These are phyloP conservation scores for Apium graveolens DNA, from an alignment of 129 eudicot genomes.

Conservation along the genomic window DNA sequence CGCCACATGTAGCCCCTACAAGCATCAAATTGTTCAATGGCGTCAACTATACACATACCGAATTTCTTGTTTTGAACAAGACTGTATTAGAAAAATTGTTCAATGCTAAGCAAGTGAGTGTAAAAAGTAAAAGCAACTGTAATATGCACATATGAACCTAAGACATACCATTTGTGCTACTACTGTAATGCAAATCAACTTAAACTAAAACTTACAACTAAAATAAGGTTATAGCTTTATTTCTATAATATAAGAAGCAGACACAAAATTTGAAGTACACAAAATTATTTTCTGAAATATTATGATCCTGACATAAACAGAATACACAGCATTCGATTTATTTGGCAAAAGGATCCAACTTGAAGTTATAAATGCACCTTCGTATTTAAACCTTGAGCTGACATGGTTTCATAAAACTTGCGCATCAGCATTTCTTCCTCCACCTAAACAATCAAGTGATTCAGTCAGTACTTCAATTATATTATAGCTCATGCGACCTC, in stretches of 20 bases:
- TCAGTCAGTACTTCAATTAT: no score
- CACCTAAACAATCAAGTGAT: slow-evolving; percentile 35
- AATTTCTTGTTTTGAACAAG: not conserved
- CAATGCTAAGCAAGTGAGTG: not conserved
- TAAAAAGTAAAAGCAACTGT: not conserved
- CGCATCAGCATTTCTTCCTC: slow-evolving; percentile 88
- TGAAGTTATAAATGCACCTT: no score
- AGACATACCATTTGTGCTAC: not conserved
- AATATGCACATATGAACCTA: not conserved
- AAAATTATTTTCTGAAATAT: not conserved
- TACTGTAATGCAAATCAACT: not conserved
- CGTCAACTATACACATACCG: not conserved
- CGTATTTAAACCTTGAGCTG: slow-evolving; percentile 31
- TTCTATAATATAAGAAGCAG: not conserved
- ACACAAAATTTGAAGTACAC: not conserved
- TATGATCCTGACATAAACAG: not conserved
- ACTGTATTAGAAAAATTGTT: not conserved
- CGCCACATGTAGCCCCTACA: no score
- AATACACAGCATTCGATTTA: not conserved
- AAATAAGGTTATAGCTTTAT: not conserved
- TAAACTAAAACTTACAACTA: not conserved
- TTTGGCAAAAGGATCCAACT: not conserved
- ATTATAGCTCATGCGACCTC: no score
- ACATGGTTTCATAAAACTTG: slow-evolving; percentile 52
- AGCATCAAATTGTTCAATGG: no score